Evolutionary conservation across 139 green algal species (phyloP).

Genomic region (Coelastrella sp.): DNA sequence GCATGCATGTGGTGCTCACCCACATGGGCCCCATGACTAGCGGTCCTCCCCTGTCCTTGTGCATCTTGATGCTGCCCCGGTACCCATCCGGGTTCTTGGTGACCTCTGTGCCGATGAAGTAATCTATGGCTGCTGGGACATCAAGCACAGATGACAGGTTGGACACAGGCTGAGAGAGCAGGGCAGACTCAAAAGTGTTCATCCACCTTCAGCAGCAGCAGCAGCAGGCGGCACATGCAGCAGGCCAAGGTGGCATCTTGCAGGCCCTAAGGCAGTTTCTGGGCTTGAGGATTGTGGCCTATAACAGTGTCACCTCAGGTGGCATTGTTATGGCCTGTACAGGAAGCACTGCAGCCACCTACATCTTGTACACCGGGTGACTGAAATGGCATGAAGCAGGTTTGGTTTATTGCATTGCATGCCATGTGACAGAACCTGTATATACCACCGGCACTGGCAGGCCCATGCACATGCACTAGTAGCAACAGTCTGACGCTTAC

Average conservation of each 20-base stretch:
- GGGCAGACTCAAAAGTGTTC: conserved; percentile 43
- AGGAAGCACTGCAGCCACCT: no score
- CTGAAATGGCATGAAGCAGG: no score
- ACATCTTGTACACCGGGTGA: no score
- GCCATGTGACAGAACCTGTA: background rate
- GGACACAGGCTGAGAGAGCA: conserved; percentile 25
- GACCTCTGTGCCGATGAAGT: conserved; percentile 68
- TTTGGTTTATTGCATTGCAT: background rate
- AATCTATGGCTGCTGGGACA: conserved; percentile 57
- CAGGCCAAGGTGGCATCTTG: background rate
- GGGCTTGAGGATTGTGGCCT: no score
- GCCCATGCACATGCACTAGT: background rate
- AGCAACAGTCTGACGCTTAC: background rate
- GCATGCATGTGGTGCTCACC: conserved; percentile 44
- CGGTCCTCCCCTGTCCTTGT: conserved; percentile 49
- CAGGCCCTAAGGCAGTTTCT: background rate
- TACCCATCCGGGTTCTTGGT: conserved; percentile 70
- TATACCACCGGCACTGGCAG: background rate
- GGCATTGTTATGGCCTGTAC: no score
- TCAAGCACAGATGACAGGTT: conserved; percentile 29
- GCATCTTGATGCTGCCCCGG: conserved; percentile 48
- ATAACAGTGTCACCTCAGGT: no score
- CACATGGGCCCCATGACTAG: conserved; percentile 59
- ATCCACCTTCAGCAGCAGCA: conserved; percentile 13
- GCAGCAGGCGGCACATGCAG: background rate